phyloP scores from a whole-genome alignment of 257 asterid species.

The Fraxinus americana region DNA sequence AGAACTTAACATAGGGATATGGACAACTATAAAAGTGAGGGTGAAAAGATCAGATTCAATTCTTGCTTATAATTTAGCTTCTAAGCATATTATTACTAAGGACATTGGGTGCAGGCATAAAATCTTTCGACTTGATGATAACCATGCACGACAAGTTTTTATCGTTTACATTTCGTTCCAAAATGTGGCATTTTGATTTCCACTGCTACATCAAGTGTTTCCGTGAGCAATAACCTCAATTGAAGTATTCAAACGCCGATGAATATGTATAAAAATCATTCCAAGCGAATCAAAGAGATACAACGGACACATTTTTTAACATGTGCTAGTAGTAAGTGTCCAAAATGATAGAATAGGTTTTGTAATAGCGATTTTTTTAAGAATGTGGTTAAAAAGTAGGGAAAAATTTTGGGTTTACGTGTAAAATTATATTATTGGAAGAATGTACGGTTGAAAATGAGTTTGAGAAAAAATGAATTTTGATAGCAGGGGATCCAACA shows the following conservation, averaged over 20 bases:
- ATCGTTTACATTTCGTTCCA: not conserved
- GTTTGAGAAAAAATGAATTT: no score
- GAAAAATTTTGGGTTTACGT: no score
- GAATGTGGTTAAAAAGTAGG: no score
- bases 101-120: not conserved
- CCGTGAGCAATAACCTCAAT: not conserved
- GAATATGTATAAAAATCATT: not conserved
- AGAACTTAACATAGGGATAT: not conserved
- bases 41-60: not conserved
- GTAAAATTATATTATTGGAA: no score
- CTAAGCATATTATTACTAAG: not conserved
- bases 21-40: not conserved
- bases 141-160: not conserved
- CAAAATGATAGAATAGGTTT: not conserved
- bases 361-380: no score
- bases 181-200: not conserved
- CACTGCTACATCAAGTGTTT: not conserved
- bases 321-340: not conserved
- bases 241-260: not conserved
- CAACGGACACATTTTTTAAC: not conserved
- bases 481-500: no score
- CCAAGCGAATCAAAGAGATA: not conserved
- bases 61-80: not conserved
- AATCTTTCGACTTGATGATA: constrained; percentile 3
- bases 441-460: no score